Conservation (phyloP, 1,284 basidiomycete genomes). For the Termitomyces sp. region DNA sequence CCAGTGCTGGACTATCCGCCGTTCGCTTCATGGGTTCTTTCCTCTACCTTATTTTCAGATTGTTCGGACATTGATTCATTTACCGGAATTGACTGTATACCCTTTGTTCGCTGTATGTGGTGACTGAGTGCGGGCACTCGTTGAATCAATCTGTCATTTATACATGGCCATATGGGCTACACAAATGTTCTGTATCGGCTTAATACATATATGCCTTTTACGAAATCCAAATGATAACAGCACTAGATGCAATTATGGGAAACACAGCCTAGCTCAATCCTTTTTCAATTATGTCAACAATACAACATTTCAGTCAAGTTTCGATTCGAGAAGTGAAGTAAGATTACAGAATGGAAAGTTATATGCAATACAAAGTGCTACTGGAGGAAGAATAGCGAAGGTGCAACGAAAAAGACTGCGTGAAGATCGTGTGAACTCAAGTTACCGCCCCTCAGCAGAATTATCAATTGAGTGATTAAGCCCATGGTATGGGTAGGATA, state of each 20-base stretch:
- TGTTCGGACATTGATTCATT: slow-evolving; percentile 46
- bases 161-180: neutral
- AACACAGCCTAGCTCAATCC: no score
- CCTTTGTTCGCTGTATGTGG: neutral
- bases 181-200: neutral
- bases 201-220: neutral
- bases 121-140: neutral
- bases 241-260: neutral
- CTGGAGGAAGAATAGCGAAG: neutral
- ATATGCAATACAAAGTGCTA: neutral
- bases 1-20: slow-evolving; percentile 70
- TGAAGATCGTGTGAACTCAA: neutral
- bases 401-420: neutral
- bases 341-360: slow-evolving; percentile 2
- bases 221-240: neutral
- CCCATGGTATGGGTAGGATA: slow-evolving; percentile 35
- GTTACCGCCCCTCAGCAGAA: neutral
- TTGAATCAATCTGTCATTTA: neutral
- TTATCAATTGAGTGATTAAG: slow-evolving; percentile 23
- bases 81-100: neutral
- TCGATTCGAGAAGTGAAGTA: neutral
- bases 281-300: no score
- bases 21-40: slow-evolving; percentile 76
- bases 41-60: slow-evolving; percentile 72
- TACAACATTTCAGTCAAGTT: neutral